phyloP scores from a whole-genome alignment of 73 alveolate genomes.

The Stentor coeruleus region DNA sequence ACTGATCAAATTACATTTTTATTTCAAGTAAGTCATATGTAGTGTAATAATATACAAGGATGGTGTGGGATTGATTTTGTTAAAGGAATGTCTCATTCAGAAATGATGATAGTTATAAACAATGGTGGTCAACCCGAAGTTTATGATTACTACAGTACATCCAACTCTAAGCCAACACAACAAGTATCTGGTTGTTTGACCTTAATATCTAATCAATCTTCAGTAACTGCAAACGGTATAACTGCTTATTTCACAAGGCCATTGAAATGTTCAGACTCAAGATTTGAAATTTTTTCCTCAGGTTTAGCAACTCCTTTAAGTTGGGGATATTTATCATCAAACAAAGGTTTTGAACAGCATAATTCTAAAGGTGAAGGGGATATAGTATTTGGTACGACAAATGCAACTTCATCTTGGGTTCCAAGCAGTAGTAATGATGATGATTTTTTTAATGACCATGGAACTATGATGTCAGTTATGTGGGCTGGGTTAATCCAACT shows the following conservation, averaged over 20 bases:
- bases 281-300: neutral
- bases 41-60: neutral
- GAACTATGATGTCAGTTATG: neutral
- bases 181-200: neutral
- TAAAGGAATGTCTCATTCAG: neutral
- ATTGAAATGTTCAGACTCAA: too few relatives aligned
- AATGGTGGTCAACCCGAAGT: neutral
- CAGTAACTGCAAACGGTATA: neutral
- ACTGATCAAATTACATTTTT: neutral
- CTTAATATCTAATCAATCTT: neutral
- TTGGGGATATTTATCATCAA: neutral
- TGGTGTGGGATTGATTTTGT: slow-evolving; percentile 20
- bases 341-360: neutral
- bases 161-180: neutral
- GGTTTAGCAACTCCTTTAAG: neutral
- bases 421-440: neutral
- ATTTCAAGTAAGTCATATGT: neutral
- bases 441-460: neutral
- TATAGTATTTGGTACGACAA: neutral
- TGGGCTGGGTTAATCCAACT: neutral
- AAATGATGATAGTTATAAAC: neutral
- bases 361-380: neutral
- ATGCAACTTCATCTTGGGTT: neutral
- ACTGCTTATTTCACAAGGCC: neutral
- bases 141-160: slow-evolving; percentile 1